Evolutionary conservation across 2,329 filamentous ascomycete species (phyloP).

Genomic region (Penicillium sp.): DNA sequence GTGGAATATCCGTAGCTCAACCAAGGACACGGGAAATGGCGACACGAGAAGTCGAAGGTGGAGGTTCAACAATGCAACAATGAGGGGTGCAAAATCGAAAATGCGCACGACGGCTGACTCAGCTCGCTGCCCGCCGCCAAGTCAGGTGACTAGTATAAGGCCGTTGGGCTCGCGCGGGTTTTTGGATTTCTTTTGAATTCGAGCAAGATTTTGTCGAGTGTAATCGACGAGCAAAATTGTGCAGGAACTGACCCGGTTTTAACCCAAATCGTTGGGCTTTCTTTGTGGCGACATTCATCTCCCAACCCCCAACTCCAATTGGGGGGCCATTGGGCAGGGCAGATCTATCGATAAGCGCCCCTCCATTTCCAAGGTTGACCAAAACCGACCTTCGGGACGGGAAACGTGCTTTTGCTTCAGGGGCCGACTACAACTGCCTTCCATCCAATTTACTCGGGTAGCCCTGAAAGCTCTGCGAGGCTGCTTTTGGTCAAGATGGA

Average conservation of each 20-base stretch:
- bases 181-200: not conserved
- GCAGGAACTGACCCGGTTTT: not conserved
- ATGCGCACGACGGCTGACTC: constrained; percentile 27
- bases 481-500: constrained; percentile 65
- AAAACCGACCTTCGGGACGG: not conserved
- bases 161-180: no score
- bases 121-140: constrained; percentile 24
- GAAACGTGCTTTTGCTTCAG: constrained; percentile 3
- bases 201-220: not conserved
- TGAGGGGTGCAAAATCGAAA: constrained; percentile 35
- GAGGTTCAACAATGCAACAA: constrained; percentile 21
- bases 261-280: not conserved
- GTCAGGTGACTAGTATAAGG: constrained; percentile 24
- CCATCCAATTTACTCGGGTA: not conserved
- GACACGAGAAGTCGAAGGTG: constrained; percentile 27
- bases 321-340: constrained; percentile 21
- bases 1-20: constrained; percentile 33
- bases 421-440: not conserved
- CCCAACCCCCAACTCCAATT: not conserved
- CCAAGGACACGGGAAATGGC: constrained; percentile 26
- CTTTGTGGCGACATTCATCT: constrained; percentile 1
- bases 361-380: constrained; percentile 14
- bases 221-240: not conserved
- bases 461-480: not conserved
- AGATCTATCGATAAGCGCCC: constrained; percentile 26